A percentile compares a stretch with the other conserved stretches of the same genome.
Evolutionary conservation across 495 filamentous ascomycete genomes (phyloP).

Genomic region (Letharia columbiana): DNA sequence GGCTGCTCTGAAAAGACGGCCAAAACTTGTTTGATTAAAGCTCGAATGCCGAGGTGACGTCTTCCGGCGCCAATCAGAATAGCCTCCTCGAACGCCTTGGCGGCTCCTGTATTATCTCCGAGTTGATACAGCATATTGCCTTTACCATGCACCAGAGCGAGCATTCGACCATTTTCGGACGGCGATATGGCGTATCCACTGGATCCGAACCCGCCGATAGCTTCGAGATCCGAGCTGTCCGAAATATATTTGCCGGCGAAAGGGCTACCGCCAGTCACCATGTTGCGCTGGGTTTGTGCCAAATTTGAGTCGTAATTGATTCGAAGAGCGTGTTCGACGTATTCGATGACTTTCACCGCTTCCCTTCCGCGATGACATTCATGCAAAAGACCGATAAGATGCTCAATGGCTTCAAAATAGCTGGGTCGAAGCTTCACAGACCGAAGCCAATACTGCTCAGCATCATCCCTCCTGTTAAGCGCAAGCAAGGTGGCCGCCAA

Average conservation of each 20-base stretch:
- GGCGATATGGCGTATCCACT: constrained; percentile 83
- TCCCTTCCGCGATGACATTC: constrained; percentile 73
- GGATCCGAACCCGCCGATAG: constrained; percentile 38
- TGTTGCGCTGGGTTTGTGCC: constrained; percentile 26
- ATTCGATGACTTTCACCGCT: constrained; percentile 82
- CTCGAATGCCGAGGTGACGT: constrained; percentile 61
- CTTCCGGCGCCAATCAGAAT: constrained; percentile 80
- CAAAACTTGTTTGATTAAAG: constrained; percentile 75
- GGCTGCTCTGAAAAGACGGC: constrained; percentile 50
- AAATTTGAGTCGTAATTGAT: constrained; percentile 37
- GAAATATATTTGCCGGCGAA: constrained; percentile 42
- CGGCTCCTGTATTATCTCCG: constrained; percentile 74
- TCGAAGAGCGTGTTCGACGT: constrained; percentile 70
- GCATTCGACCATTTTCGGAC: constrained; percentile 86
- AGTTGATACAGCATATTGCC: constrained; percentile 96
- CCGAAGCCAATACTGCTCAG: constrained; percentile 75
- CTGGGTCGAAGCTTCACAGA: constrained; percentile 76
- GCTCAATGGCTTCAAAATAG: constrained; percentile 95
- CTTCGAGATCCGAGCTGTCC: constrained; percentile 23
- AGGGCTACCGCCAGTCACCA: constrained; percentile 26
- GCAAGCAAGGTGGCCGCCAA: constrained; percentile 82
- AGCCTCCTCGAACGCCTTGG: constrained; percentile 89
- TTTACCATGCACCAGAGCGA: constrained; percentile 89
- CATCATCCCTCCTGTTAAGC: constrained; percentile 72
- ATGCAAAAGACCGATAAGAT: constrained; percentile 83